phyloP scores from a whole-genome alignment of 225 moss, liverwort and hornwort genomes.

The Antitrichia curtipendula region DNA sequence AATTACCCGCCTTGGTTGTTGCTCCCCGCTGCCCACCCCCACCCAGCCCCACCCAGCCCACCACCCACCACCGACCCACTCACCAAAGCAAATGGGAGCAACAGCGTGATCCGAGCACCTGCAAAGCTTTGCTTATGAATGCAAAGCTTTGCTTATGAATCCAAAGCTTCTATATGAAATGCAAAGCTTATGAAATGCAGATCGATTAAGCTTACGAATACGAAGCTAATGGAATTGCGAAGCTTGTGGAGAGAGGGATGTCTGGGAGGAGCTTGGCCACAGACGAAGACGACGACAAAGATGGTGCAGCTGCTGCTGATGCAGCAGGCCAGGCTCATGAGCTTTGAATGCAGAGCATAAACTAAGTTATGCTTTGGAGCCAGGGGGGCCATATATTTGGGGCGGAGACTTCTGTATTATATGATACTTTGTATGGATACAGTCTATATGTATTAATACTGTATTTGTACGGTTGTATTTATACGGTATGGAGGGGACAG shows the following conservation, averaged over 20 bases:
- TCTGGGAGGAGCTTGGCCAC: neutral
- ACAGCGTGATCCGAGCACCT: neutral
- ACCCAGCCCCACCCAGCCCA: too few relatives aligned
- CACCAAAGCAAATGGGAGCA: too few relatives aligned
- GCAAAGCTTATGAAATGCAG: neutral
- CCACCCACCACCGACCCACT: too few relatives aligned
- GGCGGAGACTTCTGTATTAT: neutral
- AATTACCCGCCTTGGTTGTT: neutral
- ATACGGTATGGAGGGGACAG: neutral
- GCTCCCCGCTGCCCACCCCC: neutral
- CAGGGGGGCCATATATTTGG: neutral
- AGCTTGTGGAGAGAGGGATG: neutral
- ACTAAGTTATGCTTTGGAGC: neutral
- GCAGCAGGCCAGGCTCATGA: neutral
- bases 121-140: neutral
- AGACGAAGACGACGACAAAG: neutral
- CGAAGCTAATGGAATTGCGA: neutral
- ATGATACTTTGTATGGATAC: accelerated
- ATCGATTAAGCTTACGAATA: neutral
- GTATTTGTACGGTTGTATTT: neutral
- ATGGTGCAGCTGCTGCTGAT: neutral
- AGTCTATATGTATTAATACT: accelerated
- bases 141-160: neutral
- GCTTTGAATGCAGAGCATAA: neutral
- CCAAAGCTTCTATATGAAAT: neutral